These are phyloP conservation scores for Hortiboletus campestris DNA, from an alignment of 768 basidiomycete species.

Conservation along the genomic window DNA sequence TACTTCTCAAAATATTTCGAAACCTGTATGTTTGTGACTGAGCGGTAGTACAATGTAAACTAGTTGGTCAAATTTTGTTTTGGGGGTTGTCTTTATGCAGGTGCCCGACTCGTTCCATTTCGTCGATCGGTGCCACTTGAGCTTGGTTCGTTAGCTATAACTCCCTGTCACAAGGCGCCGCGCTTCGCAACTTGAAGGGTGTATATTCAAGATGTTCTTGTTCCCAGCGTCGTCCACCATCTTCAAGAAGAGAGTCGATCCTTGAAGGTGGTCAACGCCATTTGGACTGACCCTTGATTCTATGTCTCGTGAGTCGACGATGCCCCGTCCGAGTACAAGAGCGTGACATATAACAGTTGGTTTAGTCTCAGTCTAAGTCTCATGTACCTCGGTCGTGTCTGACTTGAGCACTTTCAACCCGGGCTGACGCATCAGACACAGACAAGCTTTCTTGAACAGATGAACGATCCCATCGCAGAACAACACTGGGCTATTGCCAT, in stretches of 20 bases:
- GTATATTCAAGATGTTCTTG: not conserved
- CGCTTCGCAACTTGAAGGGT: too few species aligned
- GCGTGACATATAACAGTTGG: not conserved
- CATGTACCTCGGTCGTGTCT: not conserved
- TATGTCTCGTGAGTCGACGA: not conserved
- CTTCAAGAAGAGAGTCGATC: not conserved
- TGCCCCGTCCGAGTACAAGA: not conserved
- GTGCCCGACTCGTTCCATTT: too few species aligned
- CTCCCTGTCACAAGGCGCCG: too few species aligned
- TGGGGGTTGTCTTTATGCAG: too few species aligned
- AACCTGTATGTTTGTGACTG: not conserved
- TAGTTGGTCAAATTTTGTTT: not conserved
- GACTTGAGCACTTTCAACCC: not conserved
- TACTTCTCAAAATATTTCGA: not conserved
- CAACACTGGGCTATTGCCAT: slow-evolving; percentile 16
- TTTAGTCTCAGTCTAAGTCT: slow-evolving; percentile 4
- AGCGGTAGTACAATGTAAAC: too few species aligned
- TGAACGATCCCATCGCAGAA: not conserved
- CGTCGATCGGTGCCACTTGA: too few species aligned
- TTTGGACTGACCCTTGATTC: not conserved
- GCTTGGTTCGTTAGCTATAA: too few species aligned
- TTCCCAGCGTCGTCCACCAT: not conserved
- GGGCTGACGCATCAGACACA: slow-evolving; percentile 1
- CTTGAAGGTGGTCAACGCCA: not conserved
- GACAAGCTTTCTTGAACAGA: not conserved